These are phyloP conservation scores for Euphrasia arctica DNA, from an alignment of 305 asterid genomes.

Conservation along the genomic window DNA sequence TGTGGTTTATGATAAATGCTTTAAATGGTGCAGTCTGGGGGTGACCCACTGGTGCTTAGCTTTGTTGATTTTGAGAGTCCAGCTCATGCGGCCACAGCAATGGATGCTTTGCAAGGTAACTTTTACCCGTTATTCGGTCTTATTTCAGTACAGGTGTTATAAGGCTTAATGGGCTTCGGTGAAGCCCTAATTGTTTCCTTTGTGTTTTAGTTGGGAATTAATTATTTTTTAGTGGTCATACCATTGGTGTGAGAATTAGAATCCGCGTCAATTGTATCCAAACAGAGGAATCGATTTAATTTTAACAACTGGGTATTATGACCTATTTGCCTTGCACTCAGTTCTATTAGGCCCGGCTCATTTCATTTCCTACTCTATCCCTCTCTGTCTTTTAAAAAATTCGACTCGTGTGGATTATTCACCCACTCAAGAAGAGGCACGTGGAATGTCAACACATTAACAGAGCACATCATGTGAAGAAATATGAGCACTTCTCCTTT, in stretches of 20 bases:
- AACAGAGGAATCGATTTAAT: not conserved
- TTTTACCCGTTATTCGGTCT: slow-evolving; percentile 10
- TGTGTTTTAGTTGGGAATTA: too few species aligned
- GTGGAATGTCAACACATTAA: not conserved
- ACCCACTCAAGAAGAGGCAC: not conserved
- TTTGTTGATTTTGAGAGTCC: slow-evolving; percentile 68
- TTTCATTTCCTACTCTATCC: not conserved
- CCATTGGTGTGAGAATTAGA: too few species aligned
- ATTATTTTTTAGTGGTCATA: too few species aligned
- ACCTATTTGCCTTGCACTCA: not conserved
- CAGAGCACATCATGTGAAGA: not conserved
- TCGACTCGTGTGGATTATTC: not conserved
- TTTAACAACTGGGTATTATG: slow-evolving; percentile 11
- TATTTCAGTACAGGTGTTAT: not conserved
- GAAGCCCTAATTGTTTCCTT: too few species aligned
- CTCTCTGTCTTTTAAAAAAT: not conserved
- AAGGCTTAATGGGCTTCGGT: too few species aligned
- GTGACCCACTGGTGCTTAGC: slow-evolving; percentile 55
- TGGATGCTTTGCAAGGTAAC: slow-evolving; percentile 68
- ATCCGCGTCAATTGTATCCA: not conserved
- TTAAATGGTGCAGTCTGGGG: slow-evolving; percentile 48
- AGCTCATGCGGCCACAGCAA: slow-evolving; percentile 70
- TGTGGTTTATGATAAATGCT: slow-evolving; percentile 16
- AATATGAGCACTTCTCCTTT: not conserved
- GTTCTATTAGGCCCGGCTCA: not conserved